Evolutionary conservation across 345 rosid genomes (phyloP), one percentile per base, ranked within the genome.

Genomic region (Arabidopsis arenosa): DNA sequence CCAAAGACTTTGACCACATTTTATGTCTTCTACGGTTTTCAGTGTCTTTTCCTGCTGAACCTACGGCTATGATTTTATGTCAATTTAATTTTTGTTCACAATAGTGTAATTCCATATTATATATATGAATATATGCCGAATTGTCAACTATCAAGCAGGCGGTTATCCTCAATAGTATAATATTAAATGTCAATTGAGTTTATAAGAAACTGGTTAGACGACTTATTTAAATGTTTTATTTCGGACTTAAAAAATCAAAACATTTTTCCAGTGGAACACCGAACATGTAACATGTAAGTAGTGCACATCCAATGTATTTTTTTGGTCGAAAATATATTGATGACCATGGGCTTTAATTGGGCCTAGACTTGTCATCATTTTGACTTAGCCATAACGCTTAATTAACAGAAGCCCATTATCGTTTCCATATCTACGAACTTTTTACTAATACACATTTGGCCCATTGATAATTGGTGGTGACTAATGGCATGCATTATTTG

Each of bases 1-100:
- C 63, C 15, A 43, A 47, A 14, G 61, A 63, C 70, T 71, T 77
- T 77, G 76, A 77, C 80, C 75, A 55, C 21, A 39, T 62, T 45
- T 61, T 36, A 41, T 23, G 36, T 35, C 47, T 60, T 67, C 56
- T 69, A 61, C 56, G 63, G 63, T 17, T 68, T 75, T 75, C 74
- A 75, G 68, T 68, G 79, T 68, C 74, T 59, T 59, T 59, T 52
- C 55, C 39, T 69, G 58, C 65, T 61, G 18, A 70, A 54, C 75
- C 43, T 76, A 61, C 49, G 63, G 69, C 65, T 76, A 55, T 17
- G n/a, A 36, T 62, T 75, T 52, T 2, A 44, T 54, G 54, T 75
- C 61, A 9, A n/a, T 35, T 55, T 28, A 21, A 8, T 47, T 59
- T 14, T 66, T 47, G 1, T 74, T 30, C 11, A 21, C 28, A 37